Percentiles rank a stretch among this genome's conserved stretches.
Conservation (phyloP, 2,329 filamentous ascomycete genomes). For the Corniculantispora saksenae region DNA sequence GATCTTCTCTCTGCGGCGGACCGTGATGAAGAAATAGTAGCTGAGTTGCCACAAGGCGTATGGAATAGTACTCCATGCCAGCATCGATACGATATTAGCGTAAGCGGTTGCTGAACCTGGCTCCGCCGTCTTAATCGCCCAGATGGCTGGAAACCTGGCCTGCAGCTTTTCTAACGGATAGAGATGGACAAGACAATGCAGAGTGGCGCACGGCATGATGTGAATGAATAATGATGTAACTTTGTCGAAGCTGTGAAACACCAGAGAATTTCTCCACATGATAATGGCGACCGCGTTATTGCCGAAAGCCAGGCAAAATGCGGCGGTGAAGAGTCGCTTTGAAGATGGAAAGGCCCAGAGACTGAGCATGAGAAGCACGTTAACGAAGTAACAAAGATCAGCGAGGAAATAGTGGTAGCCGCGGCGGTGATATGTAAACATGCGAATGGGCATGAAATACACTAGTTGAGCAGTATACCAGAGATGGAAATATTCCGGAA, state of each 20-base stretch:
- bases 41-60: constrained; percentile 90
- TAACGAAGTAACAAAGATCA: constrained; percentile 98
- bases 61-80: constrained; percentile 89
- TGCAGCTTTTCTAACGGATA: constrained; percentile 65
- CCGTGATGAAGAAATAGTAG: constrained; percentile 95
- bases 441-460: constrained; percentile 97
- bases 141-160: constrained; percentile 79
- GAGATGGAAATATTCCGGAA: constrained; percentile 81
- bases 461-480: constrained; percentile 89
- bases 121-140: constrained; percentile 69
- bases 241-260: constrained; percentile 98
- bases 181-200: constrained; percentile 91
- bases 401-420: constrained; percentile 97
- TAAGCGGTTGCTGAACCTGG: constrained; percentile 80
- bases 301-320: constrained; percentile 89
- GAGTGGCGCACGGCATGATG: constrained; percentile 94
- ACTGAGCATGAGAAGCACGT: constrained; percentile 76
- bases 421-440: constrained; percentile 84
- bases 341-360: constrained; percentile 91
- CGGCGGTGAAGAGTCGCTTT: constrained; percentile 87
- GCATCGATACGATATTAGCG: constrained; percentile 76
- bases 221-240: constrained; percentile 98
- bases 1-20: constrained; percentile 93
- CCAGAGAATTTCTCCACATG: constrained; percentile 98
- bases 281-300: constrained; percentile 98